These are phyloP conservation scores for Endotrypanum monterogeii DNA, from an alignment of 208 protist genomes.

Conservation along the genomic window DNA sequence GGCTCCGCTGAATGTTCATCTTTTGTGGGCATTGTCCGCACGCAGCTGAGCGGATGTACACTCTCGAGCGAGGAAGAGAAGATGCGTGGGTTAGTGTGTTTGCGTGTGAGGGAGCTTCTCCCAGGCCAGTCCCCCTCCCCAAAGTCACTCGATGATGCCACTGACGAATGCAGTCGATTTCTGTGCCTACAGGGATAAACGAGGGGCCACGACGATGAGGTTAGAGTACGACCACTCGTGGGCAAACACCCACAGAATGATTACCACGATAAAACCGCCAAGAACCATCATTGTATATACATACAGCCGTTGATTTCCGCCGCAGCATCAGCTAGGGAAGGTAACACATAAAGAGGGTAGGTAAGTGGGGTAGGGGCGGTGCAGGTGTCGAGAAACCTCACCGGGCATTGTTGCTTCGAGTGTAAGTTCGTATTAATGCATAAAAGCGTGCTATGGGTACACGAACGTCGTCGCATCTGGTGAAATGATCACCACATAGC, in stretches of 20 bases:
- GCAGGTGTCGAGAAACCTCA: conserved; percentile 4
- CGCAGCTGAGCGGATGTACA: neutral
- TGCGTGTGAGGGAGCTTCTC: neutral
- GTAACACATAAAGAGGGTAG: neutral
- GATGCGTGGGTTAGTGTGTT: neutral
- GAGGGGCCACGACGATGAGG: neutral
- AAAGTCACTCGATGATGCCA: neutral
- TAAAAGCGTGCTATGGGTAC: conserved; percentile 38
- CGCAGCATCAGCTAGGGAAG: neutral
- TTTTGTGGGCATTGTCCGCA: conserved; percentile 1
- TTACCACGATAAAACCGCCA: conserved; percentile 1
- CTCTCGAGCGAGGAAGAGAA: neutral
- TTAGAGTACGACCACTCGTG: neutral
- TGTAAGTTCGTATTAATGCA: conserved; percentile 22
- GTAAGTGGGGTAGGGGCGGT: too few species aligned
- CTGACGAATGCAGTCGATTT: neutral
- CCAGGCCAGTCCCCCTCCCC: neutral
- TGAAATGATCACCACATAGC: conserved; percentile 36
- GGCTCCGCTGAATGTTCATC: neutral
- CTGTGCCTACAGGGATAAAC: neutral
- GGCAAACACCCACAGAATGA: conserved; percentile 1
- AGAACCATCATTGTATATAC: conserved; percentile 5
- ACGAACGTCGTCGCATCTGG: conserved; percentile 37
- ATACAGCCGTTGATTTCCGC: neutral
- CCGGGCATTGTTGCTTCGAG: conserved; percentile 1